Evolutionary conservation across 1,284 basidiomycete species (phyloP).

Genomic region (Entoloma clypeatum): DNA sequence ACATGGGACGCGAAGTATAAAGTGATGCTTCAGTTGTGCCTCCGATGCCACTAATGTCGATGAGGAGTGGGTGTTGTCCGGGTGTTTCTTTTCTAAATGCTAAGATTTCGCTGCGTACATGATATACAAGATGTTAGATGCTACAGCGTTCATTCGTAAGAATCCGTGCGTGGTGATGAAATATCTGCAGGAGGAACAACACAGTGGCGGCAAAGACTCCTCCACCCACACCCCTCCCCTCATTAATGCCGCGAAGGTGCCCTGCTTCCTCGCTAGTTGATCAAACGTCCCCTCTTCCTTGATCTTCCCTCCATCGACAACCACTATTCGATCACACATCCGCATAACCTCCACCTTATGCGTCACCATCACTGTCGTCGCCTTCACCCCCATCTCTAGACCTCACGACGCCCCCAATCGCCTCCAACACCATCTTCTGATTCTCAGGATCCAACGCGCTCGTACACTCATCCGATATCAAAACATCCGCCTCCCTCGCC

Average conservation of each 20-base stretch:
- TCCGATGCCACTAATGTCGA: no score
- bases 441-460: slow-evolving; percentile 85
- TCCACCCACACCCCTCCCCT: slow-evolving; percentile 83
- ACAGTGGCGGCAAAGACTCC: no score
- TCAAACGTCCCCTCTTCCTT: slow-evolving; percentile 81
- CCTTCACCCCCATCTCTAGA: slow-evolving; percentile 47
- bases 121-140: no score
- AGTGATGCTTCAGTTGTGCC: no score
- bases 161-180: no score
- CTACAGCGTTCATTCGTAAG: no score
- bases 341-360: slow-evolving; percentile 92
- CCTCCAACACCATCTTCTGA: slow-evolving; percentile 76
- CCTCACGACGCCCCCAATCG: slow-evolving; percentile 55
- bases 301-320: slow-evolving; percentile 74
- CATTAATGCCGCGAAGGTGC: slow-evolving; percentile 80
- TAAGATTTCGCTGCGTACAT: no score
- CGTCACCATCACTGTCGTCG: slow-evolving; percentile 89
- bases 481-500: slow-evolving; percentile 63
- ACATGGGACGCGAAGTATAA: no score
- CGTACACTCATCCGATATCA: slow-evolving; percentile 94
- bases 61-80: no score
- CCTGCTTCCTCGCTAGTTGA: slow-evolving; percentile 62
- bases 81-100: no score
- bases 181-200: no score
- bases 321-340: slow-evolving; percentile 86